These are phyloP conservation scores for Daedaleopsis sinensis DNA, from an alignment of 768 basidiomycete species.

Conservation along the genomic window DNA sequence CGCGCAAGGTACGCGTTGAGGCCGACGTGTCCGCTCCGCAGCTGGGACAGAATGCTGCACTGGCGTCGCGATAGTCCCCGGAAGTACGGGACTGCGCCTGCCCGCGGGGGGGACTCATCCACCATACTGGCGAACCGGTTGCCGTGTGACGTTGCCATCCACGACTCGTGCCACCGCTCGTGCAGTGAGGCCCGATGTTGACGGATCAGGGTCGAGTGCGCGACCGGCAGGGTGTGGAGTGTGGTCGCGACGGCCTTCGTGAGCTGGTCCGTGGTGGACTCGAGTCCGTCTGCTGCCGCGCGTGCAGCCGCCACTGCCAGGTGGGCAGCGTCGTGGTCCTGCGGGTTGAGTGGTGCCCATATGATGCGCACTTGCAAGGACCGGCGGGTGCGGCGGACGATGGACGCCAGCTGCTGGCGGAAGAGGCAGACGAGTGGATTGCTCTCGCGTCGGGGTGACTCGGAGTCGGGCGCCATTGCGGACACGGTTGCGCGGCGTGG, in stretches of 20 bases:
- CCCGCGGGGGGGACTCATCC: neutral
- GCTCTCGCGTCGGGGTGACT: neutral
- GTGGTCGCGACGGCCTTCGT: neutral
- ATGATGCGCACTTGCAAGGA: constrained; percentile 1
- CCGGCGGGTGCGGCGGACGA: neutral
- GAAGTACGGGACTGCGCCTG: neutral
- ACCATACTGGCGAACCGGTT: neutral
- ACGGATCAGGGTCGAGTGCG: neutral
- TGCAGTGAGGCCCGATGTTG: neutral
- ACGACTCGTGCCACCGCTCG: neutral
- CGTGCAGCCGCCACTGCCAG: neutral
- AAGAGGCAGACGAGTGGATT: neutral
- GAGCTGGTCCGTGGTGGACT: neutral
- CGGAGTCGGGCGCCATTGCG: neutral
- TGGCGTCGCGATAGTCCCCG: neutral
- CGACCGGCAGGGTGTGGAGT: neutral
- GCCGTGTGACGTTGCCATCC: neutral
- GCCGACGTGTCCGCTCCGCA: constrained; percentile 34
- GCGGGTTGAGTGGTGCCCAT: neutral
- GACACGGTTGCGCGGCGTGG: constrained; percentile 2
- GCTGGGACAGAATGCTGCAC: constrained; percentile 30
- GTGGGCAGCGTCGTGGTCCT: neutral
- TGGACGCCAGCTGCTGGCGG: neutral
- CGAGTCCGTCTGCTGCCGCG: neutral
- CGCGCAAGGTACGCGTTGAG: constrained; percentile 32